phyloP scores from a whole-genome alignment of 2,329 filamentous ascomycete genomes.

The Trichothecium roseum region DNA sequence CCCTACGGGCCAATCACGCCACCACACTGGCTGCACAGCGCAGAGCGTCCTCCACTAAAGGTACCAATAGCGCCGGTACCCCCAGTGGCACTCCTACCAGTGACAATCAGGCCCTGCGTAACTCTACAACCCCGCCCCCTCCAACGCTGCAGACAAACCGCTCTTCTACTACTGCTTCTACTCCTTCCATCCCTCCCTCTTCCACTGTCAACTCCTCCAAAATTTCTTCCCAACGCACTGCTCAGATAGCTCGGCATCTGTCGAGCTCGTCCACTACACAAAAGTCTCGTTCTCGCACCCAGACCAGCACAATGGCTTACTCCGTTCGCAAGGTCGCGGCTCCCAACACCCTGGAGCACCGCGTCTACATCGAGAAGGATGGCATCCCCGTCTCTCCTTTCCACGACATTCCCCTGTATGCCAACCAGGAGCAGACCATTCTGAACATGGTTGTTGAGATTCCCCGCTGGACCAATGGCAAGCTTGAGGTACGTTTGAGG shows the following conservation, averaged over 20 bases:
- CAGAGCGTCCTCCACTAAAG: not conserved
- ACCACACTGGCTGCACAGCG: not conserved
- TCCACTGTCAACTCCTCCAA: constrained; percentile 9
- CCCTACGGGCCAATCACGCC: not conserved
- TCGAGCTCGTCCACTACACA: constrained; percentile 23
- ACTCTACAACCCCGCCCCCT: not conserved
- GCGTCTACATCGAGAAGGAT: constrained; percentile 97
- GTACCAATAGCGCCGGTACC: too few relatives aligned
- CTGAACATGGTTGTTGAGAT: constrained; percentile 99
- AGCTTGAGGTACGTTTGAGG: constrained; percentile 73
- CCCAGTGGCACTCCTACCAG: not conserved
- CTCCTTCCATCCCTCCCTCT: constrained; percentile 13
- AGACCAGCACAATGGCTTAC: constrained; percentile 49
- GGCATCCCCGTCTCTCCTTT: constrained; percentile 88
- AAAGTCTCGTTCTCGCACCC: constrained; percentile 8
- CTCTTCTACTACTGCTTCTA: constrained; percentile 7
- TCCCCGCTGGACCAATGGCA: constrained; percentile 98
- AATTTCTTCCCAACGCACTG: constrained; percentile 39
- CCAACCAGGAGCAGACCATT: constrained; percentile 89
- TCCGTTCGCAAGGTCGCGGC: constrained; percentile 77
- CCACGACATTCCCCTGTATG: constrained; percentile 97
- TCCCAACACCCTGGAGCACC: constrained; percentile 91
- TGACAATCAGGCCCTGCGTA: not conserved
- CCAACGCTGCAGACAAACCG: constrained; percentile 11
- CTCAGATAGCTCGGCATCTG: constrained; percentile 46